Base-by-base conservation (phyloP, 2,329 filamentous ascomycete species). In the Ophiosphaerella herpotricha region DNA sequence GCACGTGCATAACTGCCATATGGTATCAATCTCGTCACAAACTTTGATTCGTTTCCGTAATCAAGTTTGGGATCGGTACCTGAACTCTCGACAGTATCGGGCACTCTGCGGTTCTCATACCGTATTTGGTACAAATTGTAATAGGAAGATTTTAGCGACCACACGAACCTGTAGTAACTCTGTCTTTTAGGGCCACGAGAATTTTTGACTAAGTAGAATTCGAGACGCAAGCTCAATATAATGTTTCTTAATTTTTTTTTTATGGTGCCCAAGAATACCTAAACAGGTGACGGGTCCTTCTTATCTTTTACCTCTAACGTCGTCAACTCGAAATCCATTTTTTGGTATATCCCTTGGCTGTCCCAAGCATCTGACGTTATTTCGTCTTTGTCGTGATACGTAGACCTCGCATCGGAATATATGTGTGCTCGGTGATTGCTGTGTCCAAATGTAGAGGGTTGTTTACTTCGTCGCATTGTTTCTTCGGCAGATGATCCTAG, bases 271-370 rank as follows among this genome's bases (percentile, higher is more conserved):
- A 33, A 38, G 41, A 5, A 26, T 14, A 36, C 11, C 35, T 43
- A 54, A 43, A 54, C 46, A 41, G 39, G 43, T 34, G 43, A 47
- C 6, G 34, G 36, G 7, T 39, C 48, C 26, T 50, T 50, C 5
- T 52, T 45, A 8, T 40, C 26, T 24, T 48, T 51, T 18, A 49
- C 46, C 39, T 64, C 59, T 42, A 65, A 49, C 1, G 48, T 60
- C 7, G 59, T 64, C 38, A 65, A 32, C 38, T 65, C 62, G 32
- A 65, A 65, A 14, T 65, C 62, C 14, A 48, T 56, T 23, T 61
- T 64, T n/a, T 58, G 58, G 37, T 57, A 64, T 37, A 65, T 65
- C 14, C 62, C 62, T 35, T 61, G 60, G 23, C 49, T 60, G 18
- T 64, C 62, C 62, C 62, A 65, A 2, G 60, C 63, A 24, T 65